phyloP scores from a whole-genome alignment of 2,329 filamentous ascomycete species.

The Fusarium musae region DNA sequence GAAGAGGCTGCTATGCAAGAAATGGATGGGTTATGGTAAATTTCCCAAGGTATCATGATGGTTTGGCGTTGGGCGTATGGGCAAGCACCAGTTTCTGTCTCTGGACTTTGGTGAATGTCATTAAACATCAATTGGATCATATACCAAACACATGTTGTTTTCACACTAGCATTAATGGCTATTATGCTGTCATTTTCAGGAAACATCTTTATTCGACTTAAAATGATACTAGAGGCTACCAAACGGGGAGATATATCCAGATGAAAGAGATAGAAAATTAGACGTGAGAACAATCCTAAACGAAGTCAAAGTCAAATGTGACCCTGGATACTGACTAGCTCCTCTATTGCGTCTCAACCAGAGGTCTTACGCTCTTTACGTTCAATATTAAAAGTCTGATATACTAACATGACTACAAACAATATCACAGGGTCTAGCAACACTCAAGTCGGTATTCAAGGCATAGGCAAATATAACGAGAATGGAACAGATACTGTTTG shows the following conservation, averaged over 20 bases:
- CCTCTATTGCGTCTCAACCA: no score
- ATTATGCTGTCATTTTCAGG: neutral
- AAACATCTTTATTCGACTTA: neutral
- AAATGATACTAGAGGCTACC: neutral
- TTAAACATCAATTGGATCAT: neutral
- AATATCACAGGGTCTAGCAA: no score
- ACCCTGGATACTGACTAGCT: neutral
- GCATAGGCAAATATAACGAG: neutral
- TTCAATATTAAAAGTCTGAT: neutral
- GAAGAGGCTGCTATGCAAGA: conserved; percentile 76
- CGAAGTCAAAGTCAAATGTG: no score
- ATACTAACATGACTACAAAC: neutral
- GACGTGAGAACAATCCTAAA: neutral
- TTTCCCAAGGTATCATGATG: neutral
- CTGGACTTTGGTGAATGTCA: neutral
- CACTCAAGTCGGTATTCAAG: neutral
- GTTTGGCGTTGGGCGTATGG: conserved; percentile 4
- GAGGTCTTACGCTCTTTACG: no score
- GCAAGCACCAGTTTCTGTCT: neutral
- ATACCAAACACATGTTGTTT: neutral
- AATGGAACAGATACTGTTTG: neutral
- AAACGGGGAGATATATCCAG: neutral
- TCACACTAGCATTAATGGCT: neutral
- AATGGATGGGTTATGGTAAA: conserved; percentile 65
- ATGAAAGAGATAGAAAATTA: neutral